Base-by-base conservation (phyloP, 345 rosid species). In the Ceriops decandra region DNA sequence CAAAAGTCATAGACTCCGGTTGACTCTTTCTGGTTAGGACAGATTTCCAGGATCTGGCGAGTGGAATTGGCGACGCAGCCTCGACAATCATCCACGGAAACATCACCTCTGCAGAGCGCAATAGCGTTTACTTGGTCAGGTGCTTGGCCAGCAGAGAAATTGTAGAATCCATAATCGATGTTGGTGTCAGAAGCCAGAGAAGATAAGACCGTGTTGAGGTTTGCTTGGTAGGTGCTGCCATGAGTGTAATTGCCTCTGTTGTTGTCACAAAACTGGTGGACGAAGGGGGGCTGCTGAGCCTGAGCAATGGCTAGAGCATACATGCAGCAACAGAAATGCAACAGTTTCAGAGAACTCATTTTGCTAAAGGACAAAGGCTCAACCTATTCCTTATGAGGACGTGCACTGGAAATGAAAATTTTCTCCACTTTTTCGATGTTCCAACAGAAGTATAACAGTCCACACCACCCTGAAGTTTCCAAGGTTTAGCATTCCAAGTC, bases 151-250 rank as follows among this genome's bases (percentile, higher is more conserved):
- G 57, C 63, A 30, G 83, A 71, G 76, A 49, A 63, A 76, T 85
- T 85, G 67, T 69, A 79, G 36, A 85, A 88, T 35, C 76, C 83
- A 0, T 64, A 65, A 1, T 64, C 35, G 49, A 70, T 67, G 15
- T 64, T 31, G 64, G 75, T 73, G 71, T 77, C 71, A 42, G 84
- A 60, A 67, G 30, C 3, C 57, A 86, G 57, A 69, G 79, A 66
- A 68, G 73, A 56, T 59, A 85, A 74, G 63, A 81, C 79, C 30
- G 63, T 63, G 27, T 67, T 67, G 20, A 86, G 86, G 69, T 82
- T 88, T 72, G 68, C 22, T 0, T 71, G 66, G 73, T 68, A 86
- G 54, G 84, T 67, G 74, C 82, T 82, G 72, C 77, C 76, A 47
- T 52, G 5, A 20, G 72, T 57, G 78, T 69, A 84, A 30, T 75